Percentiles rank a stretch among this genome's conserved stretches.
Evolutionary conservation across 352 stramenopile species (phyloP).

Genomic region (Phytopythium litorale): DNA sequence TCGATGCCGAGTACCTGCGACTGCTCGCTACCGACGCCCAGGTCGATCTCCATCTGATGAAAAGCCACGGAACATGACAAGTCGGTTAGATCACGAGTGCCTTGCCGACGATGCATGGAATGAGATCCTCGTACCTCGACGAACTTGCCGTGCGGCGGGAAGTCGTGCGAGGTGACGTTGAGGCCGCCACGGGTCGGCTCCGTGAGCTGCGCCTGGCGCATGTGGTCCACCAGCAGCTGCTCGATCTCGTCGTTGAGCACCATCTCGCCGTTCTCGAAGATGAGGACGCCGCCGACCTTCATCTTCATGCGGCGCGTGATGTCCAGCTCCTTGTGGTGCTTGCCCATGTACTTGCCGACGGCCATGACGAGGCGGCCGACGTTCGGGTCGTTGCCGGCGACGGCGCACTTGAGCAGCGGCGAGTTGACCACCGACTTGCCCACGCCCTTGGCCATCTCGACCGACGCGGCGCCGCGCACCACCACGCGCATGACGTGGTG

Average conservation of each 20-base stretch:
- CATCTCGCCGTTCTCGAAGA: slow-evolving; percentile 96
- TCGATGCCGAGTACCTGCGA: slow-evolving; percentile 95
- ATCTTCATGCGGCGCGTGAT: slow-evolving; percentile 82
- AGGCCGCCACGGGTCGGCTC: slow-evolving; percentile 73
- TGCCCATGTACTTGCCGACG: slow-evolving; percentile 95
- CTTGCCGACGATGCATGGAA: not conserved
- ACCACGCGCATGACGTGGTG: slow-evolving; percentile 96
- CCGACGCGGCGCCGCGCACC: slow-evolving; percentile 82
- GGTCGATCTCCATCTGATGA: slow-evolving; percentile 89
- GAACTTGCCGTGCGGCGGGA: slow-evolving; percentile 93
- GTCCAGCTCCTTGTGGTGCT: slow-evolving; percentile 86
- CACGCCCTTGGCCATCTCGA: slow-evolving; percentile 81
- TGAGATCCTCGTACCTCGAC: slow-evolving; percentile 72
- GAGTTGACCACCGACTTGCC: slow-evolving; percentile 94
- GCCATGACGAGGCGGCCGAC: slow-evolving; percentile 96
- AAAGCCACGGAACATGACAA: not conserved
- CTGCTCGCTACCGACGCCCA: slow-evolving; percentile 82
- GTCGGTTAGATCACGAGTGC: not conserved
- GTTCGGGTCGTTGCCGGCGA: slow-evolving; percentile 98
- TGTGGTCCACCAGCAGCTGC: slow-evolving; percentile 92
- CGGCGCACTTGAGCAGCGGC: slow-evolving; percentile 97
- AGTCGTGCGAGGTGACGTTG: slow-evolving; percentile 82
- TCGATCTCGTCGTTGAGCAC: slow-evolving; percentile 90
- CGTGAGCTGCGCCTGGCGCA: slow-evolving; percentile 92
- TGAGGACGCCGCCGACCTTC: slow-evolving; percentile 87